A percentile compares a stretch with the other conserved stretches of the same genome.
Evolutionary conservation across 306 rosid genomes (phyloP).

Genomic region (Phaseolus lunatus): DNA sequence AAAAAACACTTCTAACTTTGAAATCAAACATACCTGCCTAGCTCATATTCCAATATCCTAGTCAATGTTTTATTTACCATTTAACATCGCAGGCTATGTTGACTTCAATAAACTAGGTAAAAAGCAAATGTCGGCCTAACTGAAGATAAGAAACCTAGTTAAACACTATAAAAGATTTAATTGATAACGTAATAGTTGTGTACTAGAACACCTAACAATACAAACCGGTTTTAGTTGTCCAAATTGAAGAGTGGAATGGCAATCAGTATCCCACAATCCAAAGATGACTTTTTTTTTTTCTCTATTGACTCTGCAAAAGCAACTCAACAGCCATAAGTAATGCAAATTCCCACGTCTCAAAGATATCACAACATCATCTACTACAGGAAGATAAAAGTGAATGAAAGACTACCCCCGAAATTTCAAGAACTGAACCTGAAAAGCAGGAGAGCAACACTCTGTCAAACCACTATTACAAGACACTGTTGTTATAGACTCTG

Average conservation of each 20-base stretch:
- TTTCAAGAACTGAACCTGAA: neutral
- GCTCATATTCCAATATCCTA: neutral
- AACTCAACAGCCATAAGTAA: neutral
- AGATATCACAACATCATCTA: no score
- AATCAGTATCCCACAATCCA: neutral
- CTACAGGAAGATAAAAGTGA: neutral
- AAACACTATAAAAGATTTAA: neutral
- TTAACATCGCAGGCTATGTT: neutral
- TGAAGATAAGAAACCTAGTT: neutral
- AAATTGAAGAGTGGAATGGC: neutral
- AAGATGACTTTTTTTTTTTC: neutral
- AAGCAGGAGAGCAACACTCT: neutral
- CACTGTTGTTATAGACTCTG: no score
- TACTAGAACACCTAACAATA: neutral
- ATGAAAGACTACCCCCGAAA: neutral
- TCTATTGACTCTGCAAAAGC: neutral
- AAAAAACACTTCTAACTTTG: no score
- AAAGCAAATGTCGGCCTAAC: neutral
- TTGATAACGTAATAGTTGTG: neutral
- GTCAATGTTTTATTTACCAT: neutral
- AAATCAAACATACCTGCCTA: no score
- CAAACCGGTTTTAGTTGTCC: neutral
- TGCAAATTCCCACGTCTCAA: neutral
- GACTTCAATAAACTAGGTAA: neutral
- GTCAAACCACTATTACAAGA: no score